Conservation (phyloP, 2,329 filamentous ascomycete species). For the Westerdykella sp. region DNA sequence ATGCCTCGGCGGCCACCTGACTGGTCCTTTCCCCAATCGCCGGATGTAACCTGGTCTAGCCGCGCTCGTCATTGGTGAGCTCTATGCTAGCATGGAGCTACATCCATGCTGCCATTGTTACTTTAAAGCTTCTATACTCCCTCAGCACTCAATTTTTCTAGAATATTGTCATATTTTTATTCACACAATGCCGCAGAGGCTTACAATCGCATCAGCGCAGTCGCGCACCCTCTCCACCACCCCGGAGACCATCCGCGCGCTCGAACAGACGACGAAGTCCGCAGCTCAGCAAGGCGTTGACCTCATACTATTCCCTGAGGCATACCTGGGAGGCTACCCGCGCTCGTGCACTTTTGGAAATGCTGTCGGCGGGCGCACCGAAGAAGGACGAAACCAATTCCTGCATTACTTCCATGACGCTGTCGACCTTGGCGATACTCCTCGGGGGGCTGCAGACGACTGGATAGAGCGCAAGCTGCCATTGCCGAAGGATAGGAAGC, state of each 20-base stretch:
- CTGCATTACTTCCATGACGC: conserved; percentile 71
- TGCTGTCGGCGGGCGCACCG: conserved; percentile 61
- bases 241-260: conserved; percentile 57
- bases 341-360: conserved; percentile 73
- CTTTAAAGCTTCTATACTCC: background rate
- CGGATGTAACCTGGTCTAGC: no score
- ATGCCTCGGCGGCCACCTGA: no score
- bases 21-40: no score
- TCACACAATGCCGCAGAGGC: conserved; percentile 37
- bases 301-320: conserved; percentile 84
- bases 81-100: no score
- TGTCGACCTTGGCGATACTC: conserved; percentile 79
- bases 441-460: conserved; percentile 59
- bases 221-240: conserved; percentile 43
- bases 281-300: conserved; percentile 58
- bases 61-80: no score
- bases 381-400: conserved; percentile 72
- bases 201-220: conserved; percentile 47
- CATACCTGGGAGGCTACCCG: conserved; percentile 87
- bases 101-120: background rate
- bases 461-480: conserved; percentile 63
- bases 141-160: background rate
- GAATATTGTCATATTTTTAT: background rate
- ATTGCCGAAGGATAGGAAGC: conserved; percentile 41
- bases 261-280: conserved; percentile 56